Base-by-base conservation (phyloP, 2,329 filamentous ascomycete species). In the Neofusicoccum parvum region DNA sequence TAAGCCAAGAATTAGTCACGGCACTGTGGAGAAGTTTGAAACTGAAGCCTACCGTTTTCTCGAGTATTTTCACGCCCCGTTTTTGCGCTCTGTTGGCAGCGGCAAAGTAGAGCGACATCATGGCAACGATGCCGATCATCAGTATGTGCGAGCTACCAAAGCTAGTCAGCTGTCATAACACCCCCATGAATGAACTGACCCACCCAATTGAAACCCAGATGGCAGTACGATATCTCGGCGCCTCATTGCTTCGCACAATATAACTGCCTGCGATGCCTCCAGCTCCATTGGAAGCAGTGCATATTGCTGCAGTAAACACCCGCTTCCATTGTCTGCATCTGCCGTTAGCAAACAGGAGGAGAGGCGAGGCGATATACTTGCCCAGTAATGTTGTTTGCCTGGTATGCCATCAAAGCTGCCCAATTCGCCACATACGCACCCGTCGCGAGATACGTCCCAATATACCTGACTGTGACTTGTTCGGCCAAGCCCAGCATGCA, bases 371-470 rank as follows among this genome's bases (percentile, higher is more conserved):
- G 41, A 7, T 11, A 5, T 9, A 62, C 66, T 46, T 23, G 65
- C 69, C 76, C 86, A 0, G 83, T 80, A 48, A 89, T 81, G 68
- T 88, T 90, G 72, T 88, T 89, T 36, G 75, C 74, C 71, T 87
- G 84, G 68, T 87, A 89, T 0, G 86, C 83, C 62, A 85, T 88
- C 68, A 90, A 77, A 0, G 87, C 88, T 0, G 88, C 88, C 88
- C 88, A 90, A 68, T 91, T 91, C 3, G 85, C 86, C 3, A 90
- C 83, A 68, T 90, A 90, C 0, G 88, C 87, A 0, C 88, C 88
- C 0, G 88, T 90, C 0, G 88, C 87, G 1, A 91, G 80, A 73
- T 85, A 90, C 0, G 86, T 87, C 9, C 88, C 88, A 36, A 88
- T 78, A 68, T 90, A 90, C 54, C 88, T 83, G 3, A 87, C 86